Conservation (phyloP, 164 flowering plant genomes). For the Cinnamomum micranthum region DNA sequence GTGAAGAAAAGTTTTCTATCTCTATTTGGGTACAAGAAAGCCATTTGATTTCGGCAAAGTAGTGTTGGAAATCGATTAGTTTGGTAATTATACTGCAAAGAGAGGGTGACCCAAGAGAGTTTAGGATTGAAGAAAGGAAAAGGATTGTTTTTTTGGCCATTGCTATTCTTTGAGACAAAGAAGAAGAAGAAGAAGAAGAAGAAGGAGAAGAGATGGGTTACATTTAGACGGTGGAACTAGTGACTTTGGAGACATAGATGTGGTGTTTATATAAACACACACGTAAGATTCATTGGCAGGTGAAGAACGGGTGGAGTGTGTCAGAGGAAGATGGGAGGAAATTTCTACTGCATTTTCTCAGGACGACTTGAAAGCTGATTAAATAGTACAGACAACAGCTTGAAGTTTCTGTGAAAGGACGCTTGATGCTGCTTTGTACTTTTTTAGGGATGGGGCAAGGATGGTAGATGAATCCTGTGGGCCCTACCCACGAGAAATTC, state of each 20-base stretch:
- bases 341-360: background rate
- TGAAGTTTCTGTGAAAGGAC: background rate
- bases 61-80: background rate
- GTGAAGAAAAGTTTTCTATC: background rate
- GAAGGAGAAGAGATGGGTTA: background rate
- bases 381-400: background rate
- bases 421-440: background rate
- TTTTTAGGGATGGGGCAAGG: no score
- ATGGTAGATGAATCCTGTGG: no score
- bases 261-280: background rate
- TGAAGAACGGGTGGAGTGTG: background rate
- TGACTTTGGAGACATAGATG: background rate
- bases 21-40: background rate
- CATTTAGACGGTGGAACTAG: background rate
- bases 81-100: background rate
- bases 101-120: background rate
- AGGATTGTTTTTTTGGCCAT: background rate
- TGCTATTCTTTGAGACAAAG: background rate
- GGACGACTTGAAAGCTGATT: background rate
- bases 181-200: background rate
- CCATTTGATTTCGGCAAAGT: background rate
- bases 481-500: no score
- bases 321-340: background rate
- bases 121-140: background rate
- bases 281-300: background rate